Conservation (phyloP, 106 monocot species). For the Xerophyta viscosa region DNA sequence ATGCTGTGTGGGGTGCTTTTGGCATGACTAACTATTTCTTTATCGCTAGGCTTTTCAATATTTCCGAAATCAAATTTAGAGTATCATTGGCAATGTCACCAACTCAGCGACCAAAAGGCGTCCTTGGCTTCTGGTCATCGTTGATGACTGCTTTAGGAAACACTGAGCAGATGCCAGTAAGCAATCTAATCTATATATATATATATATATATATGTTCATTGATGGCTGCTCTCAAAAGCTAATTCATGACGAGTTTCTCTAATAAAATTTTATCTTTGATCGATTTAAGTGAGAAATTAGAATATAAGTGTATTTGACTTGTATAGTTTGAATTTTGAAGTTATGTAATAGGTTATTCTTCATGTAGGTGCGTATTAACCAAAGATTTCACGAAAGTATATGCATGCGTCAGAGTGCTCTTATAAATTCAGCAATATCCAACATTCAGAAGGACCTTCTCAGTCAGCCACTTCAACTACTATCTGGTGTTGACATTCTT, state of each 20-base stretch:
- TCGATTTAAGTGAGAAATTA: not conserved
- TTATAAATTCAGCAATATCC: slow-evolving; percentile 58
- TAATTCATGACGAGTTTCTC: not conserved
- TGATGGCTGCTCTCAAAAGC: no score
- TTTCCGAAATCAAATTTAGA: slow-evolving; percentile 83
- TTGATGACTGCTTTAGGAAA: slow-evolving; percentile 97
- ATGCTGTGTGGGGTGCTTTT: not conserved
- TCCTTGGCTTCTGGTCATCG: slow-evolving; percentile 97
- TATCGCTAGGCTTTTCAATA: slow-evolving; percentile 58
- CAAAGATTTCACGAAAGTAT: slow-evolving; percentile 70
- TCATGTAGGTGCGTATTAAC: slow-evolving; percentile 60
- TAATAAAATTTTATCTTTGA: not conserved
- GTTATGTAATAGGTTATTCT: not conserved
- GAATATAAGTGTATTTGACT: no score
- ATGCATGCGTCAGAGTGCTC: slow-evolving; percentile 82
- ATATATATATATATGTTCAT: not conserved
- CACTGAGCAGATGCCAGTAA: slow-evolving; percentile 92
- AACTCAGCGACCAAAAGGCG: slow-evolving; percentile 78
- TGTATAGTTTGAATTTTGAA: not conserved
- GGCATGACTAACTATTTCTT: not conserved
- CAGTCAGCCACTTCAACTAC: slow-evolving; percentile 83
- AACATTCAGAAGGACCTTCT: slow-evolving; percentile 92
- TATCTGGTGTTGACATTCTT: slow-evolving; percentile 96
- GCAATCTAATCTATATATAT: not conserved
- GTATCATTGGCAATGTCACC: slow-evolving; percentile 97